Conservation (phyloP, 805 yeast genomes). For the Wickerhamiella shivajii region DNA sequence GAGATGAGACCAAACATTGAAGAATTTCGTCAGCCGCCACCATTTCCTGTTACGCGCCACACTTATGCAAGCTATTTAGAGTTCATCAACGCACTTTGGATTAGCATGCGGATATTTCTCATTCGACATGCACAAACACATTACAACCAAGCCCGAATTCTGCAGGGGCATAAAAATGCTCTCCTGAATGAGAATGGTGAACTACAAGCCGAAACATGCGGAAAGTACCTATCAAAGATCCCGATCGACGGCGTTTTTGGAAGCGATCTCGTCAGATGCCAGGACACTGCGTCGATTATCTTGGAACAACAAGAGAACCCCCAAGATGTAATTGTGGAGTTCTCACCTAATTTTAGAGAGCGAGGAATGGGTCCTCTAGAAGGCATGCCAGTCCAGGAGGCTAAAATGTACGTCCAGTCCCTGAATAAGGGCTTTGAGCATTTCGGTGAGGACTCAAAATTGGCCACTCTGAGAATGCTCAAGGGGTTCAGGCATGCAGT, state of each 20-base stretch:
- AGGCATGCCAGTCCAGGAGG: conserved; percentile 59
- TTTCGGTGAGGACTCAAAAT: conserved; percentile 40
- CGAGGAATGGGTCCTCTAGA: conserved; percentile 67
- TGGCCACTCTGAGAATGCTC: neutral
- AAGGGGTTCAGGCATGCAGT: neutral
- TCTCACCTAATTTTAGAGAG: conserved; percentile 36
- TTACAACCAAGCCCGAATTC: conserved; percentile 48
- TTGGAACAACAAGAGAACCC: conserved; percentile 18
- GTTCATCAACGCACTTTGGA: too few relatives aligned
- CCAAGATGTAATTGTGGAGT: conserved; percentile 2
- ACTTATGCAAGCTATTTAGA: too few relatives aligned
- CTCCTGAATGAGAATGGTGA: conserved; percentile 49
- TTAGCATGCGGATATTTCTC: conserved; percentile 21
- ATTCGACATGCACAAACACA: conserved; percentile 80
- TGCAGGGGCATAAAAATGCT: conserved; percentile 67
- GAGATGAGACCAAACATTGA: too few relatives aligned
- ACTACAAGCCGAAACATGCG: conserved; percentile 46
- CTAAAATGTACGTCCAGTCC: conserved; percentile 33
- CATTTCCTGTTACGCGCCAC: too few relatives aligned
- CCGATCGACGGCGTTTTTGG: conserved; percentile 34
- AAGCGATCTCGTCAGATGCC: conserved; percentile 32
- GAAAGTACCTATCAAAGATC: conserved; percentile 27
- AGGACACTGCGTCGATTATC: conserved; percentile 39
- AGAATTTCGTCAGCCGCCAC: too few relatives aligned
- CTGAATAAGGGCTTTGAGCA: conserved; percentile 47